Conservation (phyloP, 345 rosid species). For the Noccaea caerulescens region DNA sequence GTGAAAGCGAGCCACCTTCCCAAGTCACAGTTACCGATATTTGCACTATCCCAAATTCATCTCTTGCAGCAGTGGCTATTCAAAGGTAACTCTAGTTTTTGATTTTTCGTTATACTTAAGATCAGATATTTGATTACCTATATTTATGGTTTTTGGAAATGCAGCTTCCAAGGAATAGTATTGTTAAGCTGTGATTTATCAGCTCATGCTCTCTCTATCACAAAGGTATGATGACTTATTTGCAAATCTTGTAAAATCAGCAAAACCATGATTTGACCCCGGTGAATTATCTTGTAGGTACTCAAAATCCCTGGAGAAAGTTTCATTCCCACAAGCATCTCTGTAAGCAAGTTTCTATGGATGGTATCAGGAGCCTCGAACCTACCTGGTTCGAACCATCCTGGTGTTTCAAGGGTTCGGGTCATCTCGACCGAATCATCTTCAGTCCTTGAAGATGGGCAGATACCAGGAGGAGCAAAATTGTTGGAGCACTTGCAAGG, state of each 20-base stretch:
- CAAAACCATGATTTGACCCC: neutral
- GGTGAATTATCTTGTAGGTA: constrained; percentile 51
- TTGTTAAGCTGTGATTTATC: constrained; percentile 64
- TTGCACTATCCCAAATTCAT: constrained; percentile 55
- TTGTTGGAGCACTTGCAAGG: constrained; percentile 73
- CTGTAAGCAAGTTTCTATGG: constrained; percentile 59
- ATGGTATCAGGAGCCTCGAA: constrained; percentile 78
- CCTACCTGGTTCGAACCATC: constrained; percentile 52
- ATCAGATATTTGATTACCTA: constrained; percentile 29
- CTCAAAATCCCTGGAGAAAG: constrained; percentile 56
- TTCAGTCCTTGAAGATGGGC: constrained; percentile 49
- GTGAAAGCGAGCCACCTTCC: constrained; percentile 53
- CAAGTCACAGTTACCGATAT: constrained; percentile 63
- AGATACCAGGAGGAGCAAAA: constrained; percentile 67
- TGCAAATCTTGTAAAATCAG: neutral
- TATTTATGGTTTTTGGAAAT: constrained; percentile 2
- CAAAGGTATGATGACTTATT: constrained; percentile 56
- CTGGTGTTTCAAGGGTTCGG: constrained; percentile 58
- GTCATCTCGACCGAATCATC: constrained; percentile 46
- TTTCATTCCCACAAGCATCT: constrained; percentile 77
- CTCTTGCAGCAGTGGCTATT: constrained; percentile 69
- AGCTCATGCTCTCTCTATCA: constrained; percentile 56
- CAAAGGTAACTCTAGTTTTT: constrained; percentile 58
- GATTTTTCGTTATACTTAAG: neutral
- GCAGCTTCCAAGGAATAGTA: constrained; percentile 79